Percentiles rank a stretch among this genome's conserved stretches.
Evolutionary conservation across 1,139 yeast genomes (phyloP).

Genomic region (Nakaseomyces bracarensis): DNA sequence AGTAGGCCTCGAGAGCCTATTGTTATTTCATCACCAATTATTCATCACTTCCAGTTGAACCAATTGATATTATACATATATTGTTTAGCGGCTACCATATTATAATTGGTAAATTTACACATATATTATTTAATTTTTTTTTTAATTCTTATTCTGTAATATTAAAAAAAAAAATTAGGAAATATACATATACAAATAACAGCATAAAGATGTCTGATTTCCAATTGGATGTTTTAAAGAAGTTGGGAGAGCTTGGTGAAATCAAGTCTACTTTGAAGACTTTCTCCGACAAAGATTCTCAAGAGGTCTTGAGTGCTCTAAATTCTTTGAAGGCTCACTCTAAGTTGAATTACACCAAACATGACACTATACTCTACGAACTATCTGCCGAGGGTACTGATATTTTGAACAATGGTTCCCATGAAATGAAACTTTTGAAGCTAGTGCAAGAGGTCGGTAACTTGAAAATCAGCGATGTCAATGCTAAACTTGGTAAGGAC

Average conservation of each 20-base stretch:
- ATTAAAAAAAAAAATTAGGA: background rate
- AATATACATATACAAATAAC: too few relatives aligned
- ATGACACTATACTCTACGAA: conserved; percentile 69
- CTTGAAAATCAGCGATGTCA: conserved; percentile 71
- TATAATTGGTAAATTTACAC: too few relatives aligned
- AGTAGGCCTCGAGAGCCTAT: too few relatives aligned
- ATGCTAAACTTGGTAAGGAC: conserved; percentile 58
- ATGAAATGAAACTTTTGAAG: conserved; percentile 77
- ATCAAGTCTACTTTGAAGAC: conserved; percentile 57
- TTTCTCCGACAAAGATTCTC: conserved; percentile 47
- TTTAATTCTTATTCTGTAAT: too few relatives aligned
- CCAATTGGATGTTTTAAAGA: conserved; percentile 45
- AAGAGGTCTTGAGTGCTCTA: conserved; percentile 62
- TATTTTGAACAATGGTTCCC: conserved; percentile 73
- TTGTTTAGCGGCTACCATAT: too few relatives aligned
- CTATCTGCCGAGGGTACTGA: conserved; percentile 79
- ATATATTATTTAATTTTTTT: too few relatives aligned
- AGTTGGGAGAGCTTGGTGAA: conserved; percentile 50
- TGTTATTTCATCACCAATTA: too few relatives aligned
- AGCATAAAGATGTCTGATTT: conserved; percentile 14
- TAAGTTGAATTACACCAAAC: conserved; percentile 67
- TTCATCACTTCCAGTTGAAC: too few relatives aligned
- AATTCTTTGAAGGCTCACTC: conserved; percentile 79
- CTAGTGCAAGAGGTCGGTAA: conserved; percentile 65
- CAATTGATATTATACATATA: too few relatives aligned